Base-by-base conservation (phyloP, 1,284 basidiomycete genomes). In the Anthracocystis setariae region DNA sequence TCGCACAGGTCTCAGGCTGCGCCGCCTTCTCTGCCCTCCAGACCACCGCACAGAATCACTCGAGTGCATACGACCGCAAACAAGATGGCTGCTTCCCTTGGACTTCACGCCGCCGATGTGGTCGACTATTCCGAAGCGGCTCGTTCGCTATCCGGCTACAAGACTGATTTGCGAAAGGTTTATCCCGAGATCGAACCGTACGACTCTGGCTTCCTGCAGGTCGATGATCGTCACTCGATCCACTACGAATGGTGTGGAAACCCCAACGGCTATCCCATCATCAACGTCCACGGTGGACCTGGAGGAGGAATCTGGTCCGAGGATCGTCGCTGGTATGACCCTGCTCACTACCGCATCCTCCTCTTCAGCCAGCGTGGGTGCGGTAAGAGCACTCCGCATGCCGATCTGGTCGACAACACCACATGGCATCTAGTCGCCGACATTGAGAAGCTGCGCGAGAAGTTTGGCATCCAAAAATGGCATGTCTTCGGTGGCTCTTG, bases 371-470 rank as follows among this genome's bases (percentile, higher is more conserved):
- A 87, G 88, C 66, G 86, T 69, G 63, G 86, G 10, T 84, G 91
- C 10, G 93, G 94, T n/a, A 90, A 91, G 78, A 91, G 90, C 23
- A 91, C 87, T 0, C 93, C 93, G 87, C 91, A 72, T 44, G 92
- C 92, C 10, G 90, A 86, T 35, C 84, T 91, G 1, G 89, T 91
- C 72, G 90, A 93, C 66, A 97, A 97, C 84, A 96, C 92, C 3
- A 97, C 94, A 1, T 95, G 92, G 93, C 90, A 94, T 81, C 88
- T 97, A 27, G 92, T 98, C 18, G 90, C 88, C 65, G 94, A 97
- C 79, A 90, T 93, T 13, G 94, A 97, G 82, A 89, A 85, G 76
- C 85, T 97, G 24, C 87, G 94, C 50, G 86, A 89, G 74, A 87
- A 90, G 65, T 86, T 95, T 2, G 84, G 84, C 18, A 61, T 78